phyloP scores from a whole-genome alignment of 139 green algal species.

The Haematococcus lacustris region DNA sequence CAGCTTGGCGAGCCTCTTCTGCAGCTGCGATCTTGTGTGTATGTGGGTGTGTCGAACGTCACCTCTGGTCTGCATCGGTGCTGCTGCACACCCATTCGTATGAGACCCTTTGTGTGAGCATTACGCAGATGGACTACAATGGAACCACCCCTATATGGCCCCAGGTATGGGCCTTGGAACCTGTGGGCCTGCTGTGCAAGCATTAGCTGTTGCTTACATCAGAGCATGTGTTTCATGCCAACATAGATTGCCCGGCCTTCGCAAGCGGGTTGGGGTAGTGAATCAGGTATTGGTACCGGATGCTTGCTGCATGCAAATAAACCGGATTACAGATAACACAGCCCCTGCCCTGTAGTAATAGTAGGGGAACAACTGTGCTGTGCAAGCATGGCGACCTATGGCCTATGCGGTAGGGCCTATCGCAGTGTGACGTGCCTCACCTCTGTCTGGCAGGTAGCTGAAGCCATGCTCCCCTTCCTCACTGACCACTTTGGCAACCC shows the following conservation, averaged over 20 bases:
- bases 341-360: no score
- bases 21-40: no score
- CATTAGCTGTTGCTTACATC: no score
- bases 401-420: neutral
- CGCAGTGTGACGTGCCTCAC: neutral
- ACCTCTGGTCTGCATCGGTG: no score
- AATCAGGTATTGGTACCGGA: neutral
- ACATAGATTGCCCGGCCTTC: no score
- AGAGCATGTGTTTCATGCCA: no score
- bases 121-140: slow-evolving; percentile 11
- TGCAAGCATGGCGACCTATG: neutral
- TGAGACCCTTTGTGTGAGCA: neutral
- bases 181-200: neutral
- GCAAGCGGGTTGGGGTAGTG: no score
- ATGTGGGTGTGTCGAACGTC: no score
- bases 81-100: neutral
- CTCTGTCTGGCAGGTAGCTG: neutral
- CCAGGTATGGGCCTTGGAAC: slow-evolving; percentile 27
- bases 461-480: neutral
- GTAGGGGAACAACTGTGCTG: neutral
- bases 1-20: no score
- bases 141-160: slow-evolving; percentile 53
- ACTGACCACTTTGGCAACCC: slow-evolving; percentile 10
- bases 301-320: neutral
- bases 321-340: neutral